Evolutionary conservation across 352 stramenopile species (phyloP), one percentile per base, ranked within the genome.

Genomic region (Phytophthora melonis): DNA sequence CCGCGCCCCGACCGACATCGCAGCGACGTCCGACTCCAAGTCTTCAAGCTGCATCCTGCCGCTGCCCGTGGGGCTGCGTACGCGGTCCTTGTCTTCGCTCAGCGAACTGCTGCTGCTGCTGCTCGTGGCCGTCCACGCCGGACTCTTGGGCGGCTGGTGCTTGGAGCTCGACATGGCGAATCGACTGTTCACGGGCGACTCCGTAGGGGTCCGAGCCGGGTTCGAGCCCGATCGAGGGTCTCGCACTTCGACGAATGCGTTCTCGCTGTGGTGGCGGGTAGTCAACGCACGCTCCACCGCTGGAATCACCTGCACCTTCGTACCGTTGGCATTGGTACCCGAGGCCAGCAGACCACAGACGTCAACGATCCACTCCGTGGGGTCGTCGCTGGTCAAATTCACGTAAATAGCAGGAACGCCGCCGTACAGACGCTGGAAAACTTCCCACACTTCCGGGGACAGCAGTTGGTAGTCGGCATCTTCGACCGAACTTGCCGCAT

Each of bases 351-450:
- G 54, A 1, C 75, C 66, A 9, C 54, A 49, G 0, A 92, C 61
- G 8, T 91, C 78, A 18, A 93, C 75, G 52, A 88, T 80, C 71
- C 82, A 89, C 9, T 61, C 72, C 39, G 49, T 63, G 11, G 71
- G 75, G n/a, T 79, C 69, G 23, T 66, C 56, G 50, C 57, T 75
- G 55, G 65, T 72, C 59, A 79, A 65, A 25, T 79, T 70, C 6
- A 88, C 82, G 61, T 82, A 78, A 58, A 90, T 79, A 10, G 72
- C 68, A 19, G 88, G 88, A 8, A 81, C 82, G 19, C 88, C 88
- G 41, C 88, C 84, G 61, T 94, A 94, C 2, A 92, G 73, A 19
- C 87, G 80, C 39, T 86, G 77, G 34, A 93, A 82, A 55, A 93
- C 88, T 19, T 93, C 86, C 82, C 82, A 94, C 0, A 94, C 81